Base-by-base conservation (phyloP, 371 early-diverging fungal species). In the Mucor plumbeus region DNA sequence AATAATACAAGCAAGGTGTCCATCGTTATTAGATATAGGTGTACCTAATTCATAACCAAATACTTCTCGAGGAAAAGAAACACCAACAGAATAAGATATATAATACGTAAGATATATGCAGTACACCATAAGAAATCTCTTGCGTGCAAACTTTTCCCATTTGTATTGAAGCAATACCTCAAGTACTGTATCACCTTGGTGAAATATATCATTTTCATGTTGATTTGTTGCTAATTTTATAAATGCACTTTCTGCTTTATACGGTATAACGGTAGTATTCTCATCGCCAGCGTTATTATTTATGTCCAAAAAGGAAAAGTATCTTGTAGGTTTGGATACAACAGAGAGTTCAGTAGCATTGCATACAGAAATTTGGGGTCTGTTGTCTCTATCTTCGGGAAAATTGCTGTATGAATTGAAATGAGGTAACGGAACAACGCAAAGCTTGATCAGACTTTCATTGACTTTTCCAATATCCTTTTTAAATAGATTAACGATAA, bases 161-260 rank as follows among this genome's bases (percentile, higher is more conserved):
- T 67, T 67, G 35, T 67, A 67, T 40, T 67, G 44, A 5, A 56
- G 56, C 55, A 67, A 31, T 0, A 61, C 62, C 38, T 67, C 62
- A 17, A 67, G 41, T 0, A 61, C 62, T 3, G 68, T 67, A 33
- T 67, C 68, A 26, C 68, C 68, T 39, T 61, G 62, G 39, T 55
- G 54, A 19, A 67, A 67, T 5, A 67, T 67, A 17, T 62, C 50
- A 11, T 61, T 67, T 7, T 54, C 47, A 13, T 59, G 34, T 35
- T 54, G 43, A 8, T 53, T 59, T 15, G 50, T 26, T 31, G 67
- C 67, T 0, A 43, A 15, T 1, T 36, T n/a, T 6, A 55, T 59
- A 36, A 60, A 66, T 5, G 61, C 54, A 19, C 67, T 66, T 7
- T 33, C 5, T 3, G 9, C 10, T 19, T 60, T 60, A 48, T 66